Evolutionary conservation across 2,329 filamentous ascomycete species (phyloP), one percentile per base, ranked within the genome.

Genomic region (Parafenestella ontariensis): DNA sequence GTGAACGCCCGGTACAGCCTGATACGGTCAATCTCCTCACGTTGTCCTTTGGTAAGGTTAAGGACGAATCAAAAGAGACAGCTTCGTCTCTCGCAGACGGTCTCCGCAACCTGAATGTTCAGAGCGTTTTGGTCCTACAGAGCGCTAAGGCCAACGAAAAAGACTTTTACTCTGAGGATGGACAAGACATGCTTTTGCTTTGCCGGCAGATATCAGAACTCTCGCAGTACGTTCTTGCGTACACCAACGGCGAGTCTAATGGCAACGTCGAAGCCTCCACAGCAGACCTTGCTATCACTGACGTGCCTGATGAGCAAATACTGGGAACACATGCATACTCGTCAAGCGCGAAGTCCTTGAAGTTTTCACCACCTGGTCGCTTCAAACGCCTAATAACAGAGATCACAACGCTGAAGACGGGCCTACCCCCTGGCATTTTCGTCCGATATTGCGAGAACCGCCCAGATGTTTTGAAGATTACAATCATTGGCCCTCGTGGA

Each of bases 351-450:
- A 34, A 45, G 3, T 39, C 50, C 1, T 15, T 68, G 2, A 10
- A 13, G 3, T 34, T 49, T 1, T 56, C 70, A 3, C 60, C 46
- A 1, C 64, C 58, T 3, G 78, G 78, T 29, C 78, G 82, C 3
- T 83, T 84, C 77, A 81, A 78, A 58, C 71, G 77, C 6, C 48
- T 74, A 9, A 60, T 73, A 17, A 68, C 62, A 3, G 82, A 85
- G 50, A 61, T 83, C 8, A 75, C 78, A 1, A 77, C 71, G 1
- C 68, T 85, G 34, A 72, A 74, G 17, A 78, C 79, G 0, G 76
- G 77, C 3, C 73, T 85, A 0, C 82, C 83, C 1, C 76, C 79
- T 8, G 82, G 82, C 3, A 83, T 85, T 20, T 84, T 78, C 52
- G 76, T 85, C 18, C 76, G 78, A 8, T 76, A 83, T 50, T 78